phyloP scores from a whole-genome alignment of 139 green algal species.

The Chlamydomonas asymmetrica region DNA sequence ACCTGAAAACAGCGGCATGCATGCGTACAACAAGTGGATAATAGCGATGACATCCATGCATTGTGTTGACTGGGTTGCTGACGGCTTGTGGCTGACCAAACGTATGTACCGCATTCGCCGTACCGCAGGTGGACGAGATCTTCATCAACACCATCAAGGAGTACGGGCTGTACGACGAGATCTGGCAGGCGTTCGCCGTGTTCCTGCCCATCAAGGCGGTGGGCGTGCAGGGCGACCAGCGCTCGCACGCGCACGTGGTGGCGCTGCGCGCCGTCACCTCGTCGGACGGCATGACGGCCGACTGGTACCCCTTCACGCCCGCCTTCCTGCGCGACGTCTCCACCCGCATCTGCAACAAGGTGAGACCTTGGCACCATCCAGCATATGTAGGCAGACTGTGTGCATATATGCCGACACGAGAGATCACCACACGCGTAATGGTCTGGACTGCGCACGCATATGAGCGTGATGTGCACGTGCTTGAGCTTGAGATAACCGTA shows the following conservation, averaged over 20 bases:
- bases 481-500: too few species aligned
- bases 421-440: too few species aligned
- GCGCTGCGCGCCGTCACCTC: conserved; percentile 86
- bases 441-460: too few species aligned
- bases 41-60: too few species aligned
- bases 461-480: too few species aligned
- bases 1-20: too few species aligned
- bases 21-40: too few species aligned
- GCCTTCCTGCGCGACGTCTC: conserved; percentile 90
- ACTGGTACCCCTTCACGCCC: conserved; percentile 96
- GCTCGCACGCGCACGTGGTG: conserved; percentile 94
- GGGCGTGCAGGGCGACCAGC: conserved; percentile 93
- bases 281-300: conserved; percentile 98
- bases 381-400: too few species aligned
- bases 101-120: too few species aligned
- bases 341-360: conserved; percentile 94
- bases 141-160: conserved; percentile 94
- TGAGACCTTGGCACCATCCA: conserved; percentile 33
- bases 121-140: conserved; percentile 92
- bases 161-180: conserved; percentile 96
- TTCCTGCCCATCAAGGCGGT: conserved; percentile 91
- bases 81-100: too few species aligned
- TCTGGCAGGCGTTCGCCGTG: conserved; percentile 99
- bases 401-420: too few species aligned
- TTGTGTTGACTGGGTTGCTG: too few species aligned